Evolutionary conservation across 108 stramenopile genomes (phyloP).

Genomic region (Discostella pseudostelligera): DNA sequence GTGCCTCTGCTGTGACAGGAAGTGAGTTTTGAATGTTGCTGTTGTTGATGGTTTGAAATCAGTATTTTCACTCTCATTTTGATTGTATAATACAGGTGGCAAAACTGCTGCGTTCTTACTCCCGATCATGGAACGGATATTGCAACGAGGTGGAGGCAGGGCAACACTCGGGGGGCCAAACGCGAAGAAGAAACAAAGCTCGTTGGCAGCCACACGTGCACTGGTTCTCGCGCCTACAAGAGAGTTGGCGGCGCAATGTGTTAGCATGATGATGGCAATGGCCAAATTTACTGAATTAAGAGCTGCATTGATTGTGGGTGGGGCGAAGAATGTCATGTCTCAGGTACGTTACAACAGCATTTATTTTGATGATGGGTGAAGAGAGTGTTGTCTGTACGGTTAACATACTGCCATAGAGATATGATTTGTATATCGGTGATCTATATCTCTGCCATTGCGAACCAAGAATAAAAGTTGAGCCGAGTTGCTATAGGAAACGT

Average conservation of each 20-base stretch:
- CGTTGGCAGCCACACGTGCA: slow-evolving; percentile 66
- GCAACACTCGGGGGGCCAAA: slow-evolving; percentile 21
- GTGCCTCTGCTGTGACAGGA: slow-evolving; percentile 87
- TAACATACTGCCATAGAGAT: slow-evolving; percentile 45
- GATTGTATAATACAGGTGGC: slow-evolving; percentile 46
- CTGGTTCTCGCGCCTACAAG: slow-evolving; percentile 93
- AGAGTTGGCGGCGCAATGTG: slow-evolving; percentile 94
- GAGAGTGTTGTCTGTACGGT: slow-evolving; percentile 7
- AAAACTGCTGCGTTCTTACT: slow-evolving; percentile 98
- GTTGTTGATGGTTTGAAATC: slow-evolving; percentile 1
- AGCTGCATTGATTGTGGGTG: slow-evolving; percentile 88
- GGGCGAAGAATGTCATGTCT: slow-evolving; percentile 90
- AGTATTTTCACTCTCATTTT: not conserved
- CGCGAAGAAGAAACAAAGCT: slow-evolving; percentile 23
- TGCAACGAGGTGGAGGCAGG: slow-evolving; percentile 81
- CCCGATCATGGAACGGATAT: slow-evolving; percentile 91
- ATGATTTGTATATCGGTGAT: slow-evolving; percentile 30
- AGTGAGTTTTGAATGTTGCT: slow-evolving; percentile 14
- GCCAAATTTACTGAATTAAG: slow-evolving; percentile 87
- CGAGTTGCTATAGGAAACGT: slow-evolving; percentile 46
- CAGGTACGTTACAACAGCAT: slow-evolving; percentile 51
- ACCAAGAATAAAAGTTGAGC: slow-evolving; percentile 36
- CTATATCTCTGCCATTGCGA: slow-evolving; percentile 39
- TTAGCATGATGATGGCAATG: slow-evolving; percentile 85
- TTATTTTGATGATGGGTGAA: not conserved